Base-by-base conservation (phyloP, 2,329 filamentous ascomycete species). In the Botryotinia globosa region DNA sequence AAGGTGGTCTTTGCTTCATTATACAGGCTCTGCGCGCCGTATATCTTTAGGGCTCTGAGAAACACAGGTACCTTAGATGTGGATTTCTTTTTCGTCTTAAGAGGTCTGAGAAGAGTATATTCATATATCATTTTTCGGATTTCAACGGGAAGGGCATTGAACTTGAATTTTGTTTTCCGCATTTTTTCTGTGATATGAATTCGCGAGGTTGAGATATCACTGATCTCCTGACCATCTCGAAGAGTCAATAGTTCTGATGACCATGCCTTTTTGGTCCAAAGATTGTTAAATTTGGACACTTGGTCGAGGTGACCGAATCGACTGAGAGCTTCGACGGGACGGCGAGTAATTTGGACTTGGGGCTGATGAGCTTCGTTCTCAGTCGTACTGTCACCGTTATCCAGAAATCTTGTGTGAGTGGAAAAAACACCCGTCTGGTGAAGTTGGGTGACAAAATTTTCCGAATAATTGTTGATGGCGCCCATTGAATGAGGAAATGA, bases 371-470 rank as follows among this genome's bases (percentile, higher is more conserved):
- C 29, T 45, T 32, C 29, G 10, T 64, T 32, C 8, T 16, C 25
- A 4, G 14, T 34, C 2, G 6, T 10, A 12, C 42, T 12, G 14
- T 34, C 42, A 62, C 42, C 14, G 25, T 62, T 25, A 10, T 48
- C 42, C 10, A 64, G 4, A 4, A 64, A 64, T 34, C 42, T 64
- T 45, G 42, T 48, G n/a, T 64, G 62, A 1, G 42, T 64, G 10
- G 62, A 48, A 64, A 18, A 48, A 2, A 25, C 20, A 34, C 18
- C 2, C 25, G 18, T 14, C 7, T 61, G 32, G 4, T 22, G 58
- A 61, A 7, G 10, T 22, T 10, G 0, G 2, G 10, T 39, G 8
- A 3, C 18, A 8, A 7, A 10, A 7, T n/a, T 61, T 0, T 14
- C 20, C 9, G 20, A 14, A 37, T 0, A n/a, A 39, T 37, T 14